Evolutionary conservation across 768 basidiomycete genomes (phyloP).

Genomic region (Suillus alpinus): DNA sequence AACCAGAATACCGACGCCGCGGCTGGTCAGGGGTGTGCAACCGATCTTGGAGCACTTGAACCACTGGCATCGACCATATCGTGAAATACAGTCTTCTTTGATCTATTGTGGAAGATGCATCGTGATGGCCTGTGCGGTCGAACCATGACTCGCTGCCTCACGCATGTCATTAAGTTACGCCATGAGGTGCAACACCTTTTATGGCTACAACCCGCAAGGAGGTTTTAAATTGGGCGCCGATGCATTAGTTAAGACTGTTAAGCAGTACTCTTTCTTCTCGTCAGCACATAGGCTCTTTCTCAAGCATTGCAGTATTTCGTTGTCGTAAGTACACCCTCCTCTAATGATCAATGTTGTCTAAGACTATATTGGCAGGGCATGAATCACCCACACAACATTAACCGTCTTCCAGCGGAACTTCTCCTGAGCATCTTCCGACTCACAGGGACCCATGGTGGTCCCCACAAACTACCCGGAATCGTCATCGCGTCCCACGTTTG

Average conservation of each 20-base stretch:
- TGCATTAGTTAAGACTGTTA: background rate
- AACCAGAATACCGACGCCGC: background rate
- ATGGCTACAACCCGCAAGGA: background rate
- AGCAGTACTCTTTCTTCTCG: background rate
- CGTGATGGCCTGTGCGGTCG: background rate
- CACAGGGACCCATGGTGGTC: background rate
- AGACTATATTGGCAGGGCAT: background rate
- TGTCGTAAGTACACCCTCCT: background rate
- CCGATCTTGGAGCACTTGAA: background rate
- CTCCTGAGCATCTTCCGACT: background rate
- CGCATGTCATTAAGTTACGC: background rate
- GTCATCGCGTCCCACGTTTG: conserved; percentile 56
- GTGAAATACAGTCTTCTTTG: background rate
- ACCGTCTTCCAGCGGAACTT: background rate
- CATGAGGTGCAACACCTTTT: background rate
- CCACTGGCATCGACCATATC: background rate
- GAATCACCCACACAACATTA: background rate
- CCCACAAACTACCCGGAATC: background rate
- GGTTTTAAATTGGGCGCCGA: conserved; percentile 1
- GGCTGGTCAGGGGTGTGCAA: background rate
- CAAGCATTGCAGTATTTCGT: background rate
- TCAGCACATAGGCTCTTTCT: background rate
- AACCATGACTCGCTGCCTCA: background rate
- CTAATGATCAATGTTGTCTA: background rate
- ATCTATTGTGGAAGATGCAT: background rate